Conservation (phyloP, 805 yeast species). For the Myxozyma monticola region DNA sequence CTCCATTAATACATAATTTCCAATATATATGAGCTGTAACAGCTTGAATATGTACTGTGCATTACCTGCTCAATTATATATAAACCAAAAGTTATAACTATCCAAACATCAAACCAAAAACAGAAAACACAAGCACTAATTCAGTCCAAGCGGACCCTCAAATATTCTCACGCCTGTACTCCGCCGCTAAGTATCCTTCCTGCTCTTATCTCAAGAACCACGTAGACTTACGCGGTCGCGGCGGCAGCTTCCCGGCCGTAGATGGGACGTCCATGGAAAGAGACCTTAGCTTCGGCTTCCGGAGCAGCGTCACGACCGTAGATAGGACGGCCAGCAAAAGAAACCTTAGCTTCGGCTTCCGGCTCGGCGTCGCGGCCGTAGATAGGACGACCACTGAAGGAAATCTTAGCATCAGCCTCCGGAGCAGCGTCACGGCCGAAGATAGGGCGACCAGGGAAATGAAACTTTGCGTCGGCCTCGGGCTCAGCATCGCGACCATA, state of each 20-base stretch:
- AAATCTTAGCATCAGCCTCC: conserved; percentile 9
- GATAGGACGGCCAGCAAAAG: conserved; percentile 12
- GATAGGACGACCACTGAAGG: conserved; percentile 9
- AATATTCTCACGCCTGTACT: neutral
- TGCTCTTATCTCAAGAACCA: neutral
- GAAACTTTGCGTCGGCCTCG: conserved; percentile 6
- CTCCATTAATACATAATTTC: no score
- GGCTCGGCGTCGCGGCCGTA: conserved; percentile 21
- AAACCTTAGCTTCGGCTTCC: conserved; percentile 3
- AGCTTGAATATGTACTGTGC: no score
- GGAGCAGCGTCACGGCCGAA: conserved; percentile 20
- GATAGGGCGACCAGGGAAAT: conserved; percentile 9
- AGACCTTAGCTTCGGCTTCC: conserved; percentile 1
- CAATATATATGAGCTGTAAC: no score
- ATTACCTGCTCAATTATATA: no score
- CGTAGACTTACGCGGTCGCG: neutral
- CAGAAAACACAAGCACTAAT: neutral
- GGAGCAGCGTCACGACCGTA: conserved; percentile 10
- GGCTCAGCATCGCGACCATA: conserved; percentile 17
- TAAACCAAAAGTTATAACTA: no score
- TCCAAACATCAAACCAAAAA: neutral
- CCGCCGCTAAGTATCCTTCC: no score
- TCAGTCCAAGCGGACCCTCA: neutral
- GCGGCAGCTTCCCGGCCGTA: conserved; percentile 9
- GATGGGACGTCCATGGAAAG: conserved; percentile 1